A percentile compares a stretch with the other conserved stretches of the same genome.
Conservation (phyloP, 768 basidiomycete species). For the Coprinellus micaceus region DNA sequence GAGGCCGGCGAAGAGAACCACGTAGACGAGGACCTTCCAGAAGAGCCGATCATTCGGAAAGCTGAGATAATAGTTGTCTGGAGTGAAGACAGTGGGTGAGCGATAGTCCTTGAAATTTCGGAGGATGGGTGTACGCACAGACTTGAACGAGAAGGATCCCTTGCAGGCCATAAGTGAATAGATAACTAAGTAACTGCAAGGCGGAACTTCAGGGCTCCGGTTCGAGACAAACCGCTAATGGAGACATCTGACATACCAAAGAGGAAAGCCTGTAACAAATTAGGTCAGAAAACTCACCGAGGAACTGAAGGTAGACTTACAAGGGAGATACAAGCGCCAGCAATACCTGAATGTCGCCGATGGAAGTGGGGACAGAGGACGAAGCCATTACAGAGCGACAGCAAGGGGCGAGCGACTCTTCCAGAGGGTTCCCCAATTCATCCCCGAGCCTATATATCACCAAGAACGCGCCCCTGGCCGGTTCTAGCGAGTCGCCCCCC, state of each 20-base stretch:
- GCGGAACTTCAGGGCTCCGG: neutral
- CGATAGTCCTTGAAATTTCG: neutral
- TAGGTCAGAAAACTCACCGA: neutral
- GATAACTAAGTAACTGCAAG: slow-evolving; percentile 21
- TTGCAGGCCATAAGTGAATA: slow-evolving; percentile 28
- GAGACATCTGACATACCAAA: neutral
- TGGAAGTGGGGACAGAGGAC: neutral
- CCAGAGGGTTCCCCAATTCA: neutral
- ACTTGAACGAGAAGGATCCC: slow-evolving; percentile 30
- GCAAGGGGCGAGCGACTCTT: neutral
- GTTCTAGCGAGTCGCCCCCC: neutral
- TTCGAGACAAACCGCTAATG: too few species aligned
- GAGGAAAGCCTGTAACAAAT: neutral
- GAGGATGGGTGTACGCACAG: slow-evolving; percentile 21
- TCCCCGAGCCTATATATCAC: neutral
- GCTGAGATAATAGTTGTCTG: slow-evolving; percentile 30
- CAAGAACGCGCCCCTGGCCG: neutral
- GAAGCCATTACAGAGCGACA: neutral
- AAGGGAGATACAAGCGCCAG: slow-evolving; percentile 1
- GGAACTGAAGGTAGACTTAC: neutral
- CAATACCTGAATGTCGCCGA: neutral
- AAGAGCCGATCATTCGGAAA: slow-evolving; percentile 27
- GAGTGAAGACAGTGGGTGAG: neutral
- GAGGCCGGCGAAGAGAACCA: slow-evolving; percentile 22
- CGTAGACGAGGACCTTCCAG: slow-evolving; percentile 25